These are phyloP conservation scores for Violaceomyces palustris DNA, from an alignment of 1,284 basidiomycete species.

Conservation along the genomic window DNA sequence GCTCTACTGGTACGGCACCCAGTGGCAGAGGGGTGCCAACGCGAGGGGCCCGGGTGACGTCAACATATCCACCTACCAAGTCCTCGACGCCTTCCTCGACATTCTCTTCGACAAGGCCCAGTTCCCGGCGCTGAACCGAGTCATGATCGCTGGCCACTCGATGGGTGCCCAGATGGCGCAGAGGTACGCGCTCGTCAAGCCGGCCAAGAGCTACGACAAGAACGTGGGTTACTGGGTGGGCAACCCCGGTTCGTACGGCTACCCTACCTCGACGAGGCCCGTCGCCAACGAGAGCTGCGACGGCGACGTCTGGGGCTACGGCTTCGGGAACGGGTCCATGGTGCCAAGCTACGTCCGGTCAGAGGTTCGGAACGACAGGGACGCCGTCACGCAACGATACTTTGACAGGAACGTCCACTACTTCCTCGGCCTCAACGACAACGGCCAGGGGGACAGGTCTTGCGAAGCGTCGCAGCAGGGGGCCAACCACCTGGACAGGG, in stretches of 20 bases:
- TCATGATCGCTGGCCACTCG: conserved; percentile 41
- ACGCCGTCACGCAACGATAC: conserved; percentile 23
- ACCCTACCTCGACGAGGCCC: conserved; percentile 24
- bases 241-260: conserved; percentile 43
- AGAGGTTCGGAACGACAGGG: conserved; percentile 22
- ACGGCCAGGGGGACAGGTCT: conserved; percentile 43
- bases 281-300: conserved; percentile 12
- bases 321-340: conserved; percentile 16
- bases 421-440: conserved; percentile 41
- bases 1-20: conserved; percentile 30
- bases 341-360: conserved; percentile 29
- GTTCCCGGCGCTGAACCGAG: conserved; percentile 33
- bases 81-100: conserved; percentile 36
- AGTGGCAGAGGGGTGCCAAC: conserved; percentile 40
- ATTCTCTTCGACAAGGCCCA: conserved; percentile 33
- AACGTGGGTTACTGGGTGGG: conserved; percentile 42
- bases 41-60: conserved; percentile 17
- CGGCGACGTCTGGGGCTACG: conserved; percentile 34
- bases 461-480: conserved; percentile 37
- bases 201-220: conserved; percentile 28
- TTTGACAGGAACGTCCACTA: conserved; percentile 33
- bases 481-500: conserved; percentile 40
- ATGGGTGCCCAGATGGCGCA: conserved; percentile 45
- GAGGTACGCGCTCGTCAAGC: conserved; percentile 34
- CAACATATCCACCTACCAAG: conserved; percentile 29